phyloP scores from a whole-genome alignment of 306 rosid species.

The Chamaecrista fasciculata region DNA sequence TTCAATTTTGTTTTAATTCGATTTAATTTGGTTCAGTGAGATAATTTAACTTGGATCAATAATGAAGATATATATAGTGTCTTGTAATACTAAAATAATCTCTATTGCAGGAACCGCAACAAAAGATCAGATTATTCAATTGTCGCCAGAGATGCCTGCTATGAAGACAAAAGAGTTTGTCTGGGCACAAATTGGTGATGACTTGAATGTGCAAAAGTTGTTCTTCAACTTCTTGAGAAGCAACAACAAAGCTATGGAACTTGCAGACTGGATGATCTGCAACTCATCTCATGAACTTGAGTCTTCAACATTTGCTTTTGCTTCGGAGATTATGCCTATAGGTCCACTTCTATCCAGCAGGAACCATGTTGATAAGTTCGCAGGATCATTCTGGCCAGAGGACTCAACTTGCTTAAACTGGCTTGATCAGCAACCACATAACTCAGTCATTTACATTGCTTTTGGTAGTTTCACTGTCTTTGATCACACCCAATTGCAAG shows the following conservation, averaged over 20 bases:
- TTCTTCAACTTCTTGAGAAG: background rate
- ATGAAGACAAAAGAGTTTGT: slow-evolving; percentile 20
- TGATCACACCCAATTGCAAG: slow-evolving; percentile 26
- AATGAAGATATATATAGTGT: no score
- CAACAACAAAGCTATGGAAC: background rate
- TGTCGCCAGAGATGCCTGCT: slow-evolving; percentile 30
- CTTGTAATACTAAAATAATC: background rate
- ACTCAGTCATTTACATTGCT: slow-evolving; percentile 40
- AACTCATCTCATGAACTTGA: slow-evolving; percentile 38
- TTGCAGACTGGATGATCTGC: slow-evolving; percentile 36
- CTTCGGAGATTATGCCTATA: slow-evolving; percentile 31
- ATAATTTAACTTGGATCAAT: no score
- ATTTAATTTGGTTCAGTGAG: no score
- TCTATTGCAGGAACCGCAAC: slow-evolving; percentile 25
- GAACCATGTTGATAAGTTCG: background rate
- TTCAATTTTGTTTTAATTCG: no score
- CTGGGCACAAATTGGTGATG: background rate
- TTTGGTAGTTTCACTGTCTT: slow-evolving; percentile 37
- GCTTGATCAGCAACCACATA: slow-evolving; percentile 29
- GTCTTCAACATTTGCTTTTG: slow-evolving; percentile 25
- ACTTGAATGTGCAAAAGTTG: slow-evolving; percentile 10
- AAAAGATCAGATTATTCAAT: slow-evolving; percentile 27
- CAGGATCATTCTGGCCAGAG: slow-evolving; percentile 31
- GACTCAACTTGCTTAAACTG: slow-evolving; percentile 37
- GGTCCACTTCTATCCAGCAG: slow-evolving; percentile 36